Evolutionary conservation across 2,329 filamentous ascomycete genomes (phyloP).

Genomic region (Aphanocladium album): DNA sequence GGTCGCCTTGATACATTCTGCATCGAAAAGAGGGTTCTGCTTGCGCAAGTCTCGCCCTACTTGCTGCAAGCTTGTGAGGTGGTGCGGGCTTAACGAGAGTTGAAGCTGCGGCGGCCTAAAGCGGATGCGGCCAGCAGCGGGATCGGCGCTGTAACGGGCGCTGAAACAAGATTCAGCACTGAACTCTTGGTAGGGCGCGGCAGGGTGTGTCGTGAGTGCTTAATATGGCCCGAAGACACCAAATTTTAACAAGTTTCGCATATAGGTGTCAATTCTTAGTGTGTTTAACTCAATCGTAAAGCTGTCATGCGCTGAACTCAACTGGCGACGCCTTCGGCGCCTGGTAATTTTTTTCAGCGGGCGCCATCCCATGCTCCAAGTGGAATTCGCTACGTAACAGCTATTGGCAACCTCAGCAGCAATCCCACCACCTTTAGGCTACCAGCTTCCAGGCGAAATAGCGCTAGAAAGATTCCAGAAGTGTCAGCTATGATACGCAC

Average conservation of each 20-base stretch:
- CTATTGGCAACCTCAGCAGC: neutral
- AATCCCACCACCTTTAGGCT: neutral
- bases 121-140: neutral
- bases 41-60: neutral
- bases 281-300: too few relatives aligned
- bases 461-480: too few relatives aligned
- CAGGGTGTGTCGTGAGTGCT: too few relatives aligned
- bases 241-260: too few relatives aligned
- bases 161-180: neutral
- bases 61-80: neutral
- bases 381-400: constrained; percentile 9
- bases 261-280: too few relatives aligned
- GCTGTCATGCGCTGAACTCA: too few relatives aligned
- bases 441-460: too few relatives aligned
- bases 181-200: neutral
- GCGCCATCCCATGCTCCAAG: neutral
- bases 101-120: neutral
- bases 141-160: neutral
- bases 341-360: neutral
- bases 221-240: too few relatives aligned
- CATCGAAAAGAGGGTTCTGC: constrained; percentile 21
- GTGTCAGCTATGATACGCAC: too few relatives aligned
- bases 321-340: too few relatives aligned
- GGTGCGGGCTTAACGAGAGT: neutral
- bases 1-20: constrained; percentile 28